phyloP scores from a whole-genome alignment of 1,284 basidiomycete genomes.

The Naganishia sp. region DNA sequence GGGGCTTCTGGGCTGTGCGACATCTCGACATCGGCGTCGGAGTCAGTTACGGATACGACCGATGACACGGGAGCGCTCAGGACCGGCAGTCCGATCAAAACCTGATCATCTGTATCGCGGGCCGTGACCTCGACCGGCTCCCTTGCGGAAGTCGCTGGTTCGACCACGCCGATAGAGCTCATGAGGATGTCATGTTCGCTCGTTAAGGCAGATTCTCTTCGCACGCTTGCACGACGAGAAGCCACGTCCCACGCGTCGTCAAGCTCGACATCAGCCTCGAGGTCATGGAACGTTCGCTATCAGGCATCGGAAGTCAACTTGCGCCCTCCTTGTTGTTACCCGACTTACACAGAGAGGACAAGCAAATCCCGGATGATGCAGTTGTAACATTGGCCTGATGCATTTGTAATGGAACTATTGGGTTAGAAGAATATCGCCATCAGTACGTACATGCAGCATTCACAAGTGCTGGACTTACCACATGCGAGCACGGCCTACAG shows the following conservation, averaged over 20 bases:
- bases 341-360: constrained; percentile 78
- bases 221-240: constrained; percentile 41
- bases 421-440: background rate
- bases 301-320: background rate
- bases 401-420: constrained; percentile 90
- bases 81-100: constrained; percentile 24
- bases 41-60: constrained; percentile 12
- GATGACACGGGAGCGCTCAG: background rate
- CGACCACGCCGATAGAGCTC: background rate
- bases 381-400: constrained; percentile 82
- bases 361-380: constrained; percentile 89
- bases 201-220: constrained; percentile 36
- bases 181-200: constrained; percentile 30
- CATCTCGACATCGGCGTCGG: constrained; percentile 35
- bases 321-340: constrained; percentile 34
- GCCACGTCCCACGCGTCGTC: constrained; percentile 57
- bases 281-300: constrained; percentile 78
- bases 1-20: background rate
- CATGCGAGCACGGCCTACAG: constrained; percentile 80
- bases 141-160: constrained; percentile 3
- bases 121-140: background rate
- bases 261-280: constrained; percentile 93
- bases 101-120: background rate
- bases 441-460: background rate
- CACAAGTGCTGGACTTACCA: constrained; percentile 46